Conservation (phyloP, 2,329 filamentous ascomycete species). For the Colletotrichum trifolii region DNA sequence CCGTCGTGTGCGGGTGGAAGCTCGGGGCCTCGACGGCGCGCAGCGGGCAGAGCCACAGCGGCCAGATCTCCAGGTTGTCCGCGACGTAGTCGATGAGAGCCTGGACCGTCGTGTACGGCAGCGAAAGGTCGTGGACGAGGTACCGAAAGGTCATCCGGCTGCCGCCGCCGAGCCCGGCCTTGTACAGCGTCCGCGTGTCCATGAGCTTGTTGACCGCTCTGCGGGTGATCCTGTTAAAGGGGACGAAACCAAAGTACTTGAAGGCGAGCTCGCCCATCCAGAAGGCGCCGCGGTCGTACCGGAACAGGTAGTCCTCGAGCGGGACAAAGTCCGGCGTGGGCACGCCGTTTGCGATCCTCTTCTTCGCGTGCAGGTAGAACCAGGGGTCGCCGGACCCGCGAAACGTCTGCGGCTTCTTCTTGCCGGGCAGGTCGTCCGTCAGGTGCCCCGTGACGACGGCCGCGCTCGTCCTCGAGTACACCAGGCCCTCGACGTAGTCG, state of each 20-base stretch:
- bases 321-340: slow-evolving; percentile 66
- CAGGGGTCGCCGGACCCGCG: slow-evolving; percentile 72
- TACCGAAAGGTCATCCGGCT: slow-evolving; percentile 63
- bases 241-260: slow-evolving; percentile 68
- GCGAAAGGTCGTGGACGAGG: slow-evolving; percentile 73
- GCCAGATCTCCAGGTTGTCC: slow-evolving; percentile 58
- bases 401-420: slow-evolving; percentile 56
- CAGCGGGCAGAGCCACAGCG: slow-evolving; percentile 67
- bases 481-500: slow-evolving; percentile 77
- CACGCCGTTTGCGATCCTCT: slow-evolving; percentile 37
- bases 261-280: slow-evolving; percentile 74
- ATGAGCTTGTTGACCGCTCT: slow-evolving; percentile 71
- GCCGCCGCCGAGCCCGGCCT: slow-evolving; percentile 70
- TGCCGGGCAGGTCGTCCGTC: slow-evolving; percentile 56
- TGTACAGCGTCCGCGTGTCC: slow-evolving; percentile 73
- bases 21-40: slow-evolving; percentile 52
- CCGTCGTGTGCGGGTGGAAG: slow-evolving; percentile 31
- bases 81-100: slow-evolving; percentile 63
- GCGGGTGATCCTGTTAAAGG: slow-evolving; percentile 73
- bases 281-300: slow-evolving; percentile 77
- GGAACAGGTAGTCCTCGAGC: slow-evolving; percentile 74
- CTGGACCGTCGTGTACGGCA: slow-evolving; percentile 55
- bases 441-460: slow-evolving; percentile 72
- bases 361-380: slow-evolving; percentile 75
- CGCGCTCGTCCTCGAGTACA: slow-evolving; percentile 65